Base-by-base conservation (phyloP, 495 filamentous ascomycete genomes). In the Penicillium antarcticum region DNA sequence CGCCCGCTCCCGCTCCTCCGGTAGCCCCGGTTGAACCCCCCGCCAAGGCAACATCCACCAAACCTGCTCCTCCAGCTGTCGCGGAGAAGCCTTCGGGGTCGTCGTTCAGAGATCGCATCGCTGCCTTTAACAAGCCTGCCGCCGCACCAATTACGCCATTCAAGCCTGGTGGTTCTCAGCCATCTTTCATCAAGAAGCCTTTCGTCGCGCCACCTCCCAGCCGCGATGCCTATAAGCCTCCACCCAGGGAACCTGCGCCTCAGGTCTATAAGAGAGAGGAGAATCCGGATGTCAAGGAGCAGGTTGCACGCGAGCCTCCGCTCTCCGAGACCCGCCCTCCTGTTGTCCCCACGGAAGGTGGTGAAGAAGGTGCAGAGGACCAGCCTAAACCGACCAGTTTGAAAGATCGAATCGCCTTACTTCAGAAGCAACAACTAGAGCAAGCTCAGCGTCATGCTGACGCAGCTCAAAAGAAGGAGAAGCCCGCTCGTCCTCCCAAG, bases 171-270 rank as follows among this genome's bases (percentile, higher is more conserved):
- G 80, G 81, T 45, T 63, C 76, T 38, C 74, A 81, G 21, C 76
- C 80, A 38, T 79, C 80, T 51, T 97, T 97, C 57, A 83, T 97
- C 66, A 97, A 95, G 77, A 97, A 97, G 69, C 91, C 94, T n/a
- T 98, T 97, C 60, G 94, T 98, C 51, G 87, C 94, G 1, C 91
- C 95, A 26, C 94, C 94, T 45, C 94, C 94, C 6, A 95, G 90
- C 67, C 88, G 91, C 55, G 86, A 97, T 77, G 86, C 95, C 2
- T 98, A 90, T 60, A 81, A 97, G 1, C 87, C 94, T 32, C 84
- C 85, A 5, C 82, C 84, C 35, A 75, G 78, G 17, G 82, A 85
- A 31, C 78, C 82, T 21, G 82, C 84, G 14, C 80, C 85, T 24
- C 94, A 86, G 71, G 66, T 90, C 10, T 96, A 96, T 60, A 82